Evolutionary conservation across 495 filamentous ascomycete genomes (phyloP).

Genomic region (Choiromyces venosus): DNA sequence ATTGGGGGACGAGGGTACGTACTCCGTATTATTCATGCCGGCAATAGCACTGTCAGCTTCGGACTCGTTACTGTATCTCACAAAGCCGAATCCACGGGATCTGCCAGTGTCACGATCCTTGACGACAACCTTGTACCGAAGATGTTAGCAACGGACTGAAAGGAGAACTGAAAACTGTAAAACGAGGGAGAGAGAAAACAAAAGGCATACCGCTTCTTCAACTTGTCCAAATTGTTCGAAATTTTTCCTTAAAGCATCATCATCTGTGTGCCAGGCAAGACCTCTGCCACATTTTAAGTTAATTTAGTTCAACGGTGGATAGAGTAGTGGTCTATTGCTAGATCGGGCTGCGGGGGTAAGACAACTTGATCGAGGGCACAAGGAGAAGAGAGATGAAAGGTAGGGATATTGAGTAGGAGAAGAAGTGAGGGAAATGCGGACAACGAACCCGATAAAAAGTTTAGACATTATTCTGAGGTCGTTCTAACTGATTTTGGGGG

Average conservation of each 20-base stretch:
- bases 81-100: constrained; percentile 96
- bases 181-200: not conserved
- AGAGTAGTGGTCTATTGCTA: constrained; percentile 20
- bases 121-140: constrained; percentile 70
- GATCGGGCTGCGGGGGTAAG: not conserved
- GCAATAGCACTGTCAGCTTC: constrained; percentile 77
- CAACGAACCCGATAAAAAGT: constrained; percentile 79
- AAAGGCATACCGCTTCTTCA: constrained; percentile 77
- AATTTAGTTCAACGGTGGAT: constrained; percentile 29
- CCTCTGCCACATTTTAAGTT: constrained; percentile 57
- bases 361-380: not conserved
- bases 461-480: constrained; percentile 64
- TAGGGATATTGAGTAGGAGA: not conserved
- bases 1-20: constrained; percentile 41
- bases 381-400: not conserved
- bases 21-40: constrained; percentile 93
- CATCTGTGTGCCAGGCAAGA: constrained; percentile 97
- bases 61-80: constrained; percentile 73
- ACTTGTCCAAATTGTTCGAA: constrained; percentile 84
- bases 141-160: constrained; percentile 11
- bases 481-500: constrained; percentile 39
- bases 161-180: not conserved
- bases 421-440: constrained; percentile 12
- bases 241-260: constrained; percentile 69
- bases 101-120: constrained; percentile 95